Conservation (phyloP, 371 early-diverging fungal genomes). For the Rhizomucor miehei region DNA sequence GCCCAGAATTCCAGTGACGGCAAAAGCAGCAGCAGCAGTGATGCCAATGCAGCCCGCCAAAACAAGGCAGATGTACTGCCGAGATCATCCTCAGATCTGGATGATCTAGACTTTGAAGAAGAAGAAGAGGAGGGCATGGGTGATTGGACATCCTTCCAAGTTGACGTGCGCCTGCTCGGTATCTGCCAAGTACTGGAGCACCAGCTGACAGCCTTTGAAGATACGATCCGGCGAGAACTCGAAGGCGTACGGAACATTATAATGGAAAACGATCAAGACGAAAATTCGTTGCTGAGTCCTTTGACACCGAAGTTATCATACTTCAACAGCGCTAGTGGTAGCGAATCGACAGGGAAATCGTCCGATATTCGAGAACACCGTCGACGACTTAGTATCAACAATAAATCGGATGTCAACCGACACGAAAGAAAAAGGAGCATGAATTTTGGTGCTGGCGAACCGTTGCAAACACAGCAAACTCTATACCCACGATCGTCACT, state of each 20-base stretch:
- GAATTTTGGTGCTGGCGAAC: constrained; percentile 3
- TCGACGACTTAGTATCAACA: constrained; percentile 10
- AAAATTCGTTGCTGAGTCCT: constrained; percentile 12
- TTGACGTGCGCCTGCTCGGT: constrained; percentile 58
- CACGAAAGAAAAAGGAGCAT: constrained; percentile 22
- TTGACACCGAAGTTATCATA: constrained; percentile 7
- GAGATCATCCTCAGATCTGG: constrained; percentile 16
- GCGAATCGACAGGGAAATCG: constrained; percentile 4
- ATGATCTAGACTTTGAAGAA: constrained; percentile 22
- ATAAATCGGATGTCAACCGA: constrained; percentile 2
- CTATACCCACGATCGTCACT: constrained; percentile 43
- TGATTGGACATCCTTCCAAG: constrained; percentile 56
- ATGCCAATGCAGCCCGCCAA: no score
- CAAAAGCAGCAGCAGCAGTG: neutral
- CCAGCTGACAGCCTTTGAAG: constrained; percentile 39
- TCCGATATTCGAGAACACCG: constrained; percentile 9
- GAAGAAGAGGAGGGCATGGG: constrained; percentile 21
- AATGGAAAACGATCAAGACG: constrained; percentile 21
- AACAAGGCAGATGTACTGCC: neutral
- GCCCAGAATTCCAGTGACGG: constrained; percentile 1
- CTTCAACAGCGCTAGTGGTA: neutral
- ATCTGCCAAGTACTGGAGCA: constrained; percentile 43
- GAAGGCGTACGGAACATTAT: constrained; percentile 30
- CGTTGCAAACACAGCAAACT: neutral
- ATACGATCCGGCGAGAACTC: constrained; percentile 33